Evolutionary conservation across 2,329 filamentous ascomycete species (phyloP), one percentile per base, ranked within the genome.

Genomic region (Chaetomiaceae sp.): DNA sequence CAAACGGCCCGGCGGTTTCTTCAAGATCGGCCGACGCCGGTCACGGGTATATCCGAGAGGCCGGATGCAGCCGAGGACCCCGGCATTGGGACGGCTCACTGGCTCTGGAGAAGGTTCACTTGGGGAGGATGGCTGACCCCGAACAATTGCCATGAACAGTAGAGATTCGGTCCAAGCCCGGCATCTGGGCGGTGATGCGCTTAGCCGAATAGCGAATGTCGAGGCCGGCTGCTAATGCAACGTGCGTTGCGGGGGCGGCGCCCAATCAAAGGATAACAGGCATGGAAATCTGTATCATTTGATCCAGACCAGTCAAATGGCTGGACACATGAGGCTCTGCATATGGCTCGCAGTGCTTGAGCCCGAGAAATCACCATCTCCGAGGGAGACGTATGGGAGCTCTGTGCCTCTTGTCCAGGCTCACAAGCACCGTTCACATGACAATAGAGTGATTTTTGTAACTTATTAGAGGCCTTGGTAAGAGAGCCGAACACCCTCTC

Each of bases 21-120:
- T 42, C 32, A 47, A 14, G 37, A 40, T 48, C 51, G 51, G 54
- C 47, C 42, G 38, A 20, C n/a, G 48, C 51, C 51, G 43, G 41
- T 27, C 5, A 5, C 25, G n/a, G n/a, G n/a, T n/a, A n/a, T n/a
- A n/a, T n/a, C n/a, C n/a, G n/a, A n/a, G n/a, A n/a, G n/a, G n/a
- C n/a, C 25, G 30, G 30, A 29, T 20, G 30, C n/a, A n/a, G 33
- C 33, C 2, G 14, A 9, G 9, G 6, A 36, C 14, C 14, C 33
- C 14, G 14, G 5, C 14, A 6, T 27, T 9, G 25, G 25, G 9
- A 27, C 9, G 25, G 25, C 25, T 27, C 25, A 27, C 25, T 9
- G 25, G 5, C 5, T 27, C 25, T 27, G 9, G 25, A 27, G 9
- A 5, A 27, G 25, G 25, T 27, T 27, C 9, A 5, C 25, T 16